Conservation (phyloP, 2,329 filamentous ascomycete species). For the Botrytis byssoidea region DNA sequence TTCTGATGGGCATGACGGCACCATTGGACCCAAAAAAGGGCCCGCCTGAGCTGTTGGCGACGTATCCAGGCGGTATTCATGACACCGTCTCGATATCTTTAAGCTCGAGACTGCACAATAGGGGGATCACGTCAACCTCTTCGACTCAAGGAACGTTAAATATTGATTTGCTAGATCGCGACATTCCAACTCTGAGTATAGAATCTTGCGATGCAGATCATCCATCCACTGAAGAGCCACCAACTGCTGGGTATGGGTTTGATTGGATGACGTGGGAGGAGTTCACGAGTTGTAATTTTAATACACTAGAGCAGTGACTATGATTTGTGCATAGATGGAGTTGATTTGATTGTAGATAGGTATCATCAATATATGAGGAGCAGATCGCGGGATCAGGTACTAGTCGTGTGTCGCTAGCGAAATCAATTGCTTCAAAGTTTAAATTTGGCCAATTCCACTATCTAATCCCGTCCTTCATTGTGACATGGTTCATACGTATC, state of each 20-base stretch:
- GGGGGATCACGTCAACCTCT: background rate
- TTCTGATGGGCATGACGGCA: background rate
- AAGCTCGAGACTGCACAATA: no score
- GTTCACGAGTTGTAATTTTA: background rate
- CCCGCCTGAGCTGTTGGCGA: background rate
- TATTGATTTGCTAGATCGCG: no score
- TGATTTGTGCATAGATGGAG: background rate
- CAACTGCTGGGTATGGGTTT: accelerated
- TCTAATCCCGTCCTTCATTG: background rate
- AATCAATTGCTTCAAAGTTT: background rate
- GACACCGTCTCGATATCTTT: no score
- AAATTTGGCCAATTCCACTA: background rate
- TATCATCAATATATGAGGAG: background rate
- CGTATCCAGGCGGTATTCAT: background rate
- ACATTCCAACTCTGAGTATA: no score
- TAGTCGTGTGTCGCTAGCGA: background rate
- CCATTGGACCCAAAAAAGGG: background rate
- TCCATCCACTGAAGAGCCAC: background rate
- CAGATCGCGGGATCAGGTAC: no score
- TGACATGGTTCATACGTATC: background rate
- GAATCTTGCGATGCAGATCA: background rate
- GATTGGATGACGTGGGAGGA: background rate
- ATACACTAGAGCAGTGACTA: background rate
- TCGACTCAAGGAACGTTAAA: accelerated
- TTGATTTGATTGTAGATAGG: accelerated